Conservation (phyloP, 148 eudicot species). For the Rhododendron ferrugineum region DNA sequence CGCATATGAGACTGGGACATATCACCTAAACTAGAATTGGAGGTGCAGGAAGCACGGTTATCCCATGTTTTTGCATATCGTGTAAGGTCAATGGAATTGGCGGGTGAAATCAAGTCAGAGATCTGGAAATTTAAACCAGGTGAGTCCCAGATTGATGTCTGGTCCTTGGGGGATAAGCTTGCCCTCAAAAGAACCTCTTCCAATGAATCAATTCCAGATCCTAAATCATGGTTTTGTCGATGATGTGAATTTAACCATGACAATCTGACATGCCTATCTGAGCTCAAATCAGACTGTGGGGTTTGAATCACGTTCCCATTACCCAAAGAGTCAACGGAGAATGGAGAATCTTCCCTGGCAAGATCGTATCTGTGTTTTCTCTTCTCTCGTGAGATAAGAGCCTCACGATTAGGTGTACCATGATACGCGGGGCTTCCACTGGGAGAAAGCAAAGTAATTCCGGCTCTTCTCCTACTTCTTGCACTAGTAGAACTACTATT, state of each 20-base stretch:
- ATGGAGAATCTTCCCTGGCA: constrained; percentile 25
- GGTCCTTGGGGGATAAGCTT: constrained; percentile 42
- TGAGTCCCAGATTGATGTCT: constrained; percentile 25
- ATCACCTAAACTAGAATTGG: constrained; percentile 27
- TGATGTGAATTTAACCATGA: constrained; percentile 29
- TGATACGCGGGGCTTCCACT: constrained; percentile 22
- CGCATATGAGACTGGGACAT: constrained; percentile 38
- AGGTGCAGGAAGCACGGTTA: constrained; percentile 24
- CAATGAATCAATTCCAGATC: constrained; percentile 40
- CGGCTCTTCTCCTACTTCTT: constrained; percentile 17
- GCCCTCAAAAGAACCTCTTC: constrained; percentile 28
- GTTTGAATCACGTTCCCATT: constrained; percentile 63
- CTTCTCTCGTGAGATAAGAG: constrained; percentile 18
- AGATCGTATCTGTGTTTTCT: constrained; percentile 14
- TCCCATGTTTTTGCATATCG: constrained; percentile 18
- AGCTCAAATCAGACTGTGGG: constrained; percentile 51
- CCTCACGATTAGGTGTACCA: constrained; percentile 15
- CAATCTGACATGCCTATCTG: constrained; percentile 24
- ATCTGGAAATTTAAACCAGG: constrained; percentile 31
- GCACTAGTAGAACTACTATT: constrained; percentile 16
- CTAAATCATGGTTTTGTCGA: constrained; percentile 27
- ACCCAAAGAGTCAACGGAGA: constrained; percentile 30
- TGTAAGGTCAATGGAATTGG: constrained; percentile 21
- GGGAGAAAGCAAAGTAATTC: constrained; percentile 21
- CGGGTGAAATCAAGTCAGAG: constrained; percentile 29